Conservation (phyloP, 2,329 filamentous ascomycete genomes). For the Purpureocillium lavendulum region DNA sequence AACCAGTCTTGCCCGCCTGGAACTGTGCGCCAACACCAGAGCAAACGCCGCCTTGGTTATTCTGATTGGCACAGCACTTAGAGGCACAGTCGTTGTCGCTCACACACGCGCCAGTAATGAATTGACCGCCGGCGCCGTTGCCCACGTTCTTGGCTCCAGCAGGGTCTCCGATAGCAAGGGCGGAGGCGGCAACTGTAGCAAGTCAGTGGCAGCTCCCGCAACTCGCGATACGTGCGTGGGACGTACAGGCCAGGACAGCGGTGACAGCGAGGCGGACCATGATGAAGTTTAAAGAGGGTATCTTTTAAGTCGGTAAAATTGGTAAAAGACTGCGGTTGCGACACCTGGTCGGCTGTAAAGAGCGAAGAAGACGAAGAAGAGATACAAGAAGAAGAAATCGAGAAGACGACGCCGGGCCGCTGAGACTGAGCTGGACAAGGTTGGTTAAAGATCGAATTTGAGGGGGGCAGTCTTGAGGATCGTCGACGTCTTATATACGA, state of each 20-base stretch:
- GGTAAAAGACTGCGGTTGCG: too few species aligned
- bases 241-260: constrained; percentile 17
- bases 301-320: too few species aligned
- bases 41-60: constrained; percentile 16
- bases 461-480: too few species aligned
- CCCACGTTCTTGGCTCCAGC: constrained; percentile 16
- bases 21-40: constrained; percentile 18
- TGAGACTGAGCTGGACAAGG: too few species aligned
- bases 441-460: too few species aligned
- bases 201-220: constrained; percentile 5
- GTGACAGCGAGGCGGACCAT: constrained; percentile 17
- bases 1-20: constrained; percentile 21
- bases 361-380: too few species aligned
- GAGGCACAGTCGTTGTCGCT: constrained; percentile 17
- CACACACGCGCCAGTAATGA: constrained; percentile 21
- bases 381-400: not conserved
- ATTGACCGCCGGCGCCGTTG: constrained; percentile 16
- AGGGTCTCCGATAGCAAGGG: constrained; percentile 2
- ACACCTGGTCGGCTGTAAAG: too few species aligned
- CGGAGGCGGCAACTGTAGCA: constrained; percentile 4
- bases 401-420: constrained; percentile 4
- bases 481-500: too few species aligned
- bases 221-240: not conserved
- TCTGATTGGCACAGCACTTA: constrained; percentile 18
- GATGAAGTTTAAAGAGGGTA: constrained; percentile 2